Conservation (phyloP, 2,329 filamentous ascomycete genomes). For the Cladosporium sp. region DNA sequence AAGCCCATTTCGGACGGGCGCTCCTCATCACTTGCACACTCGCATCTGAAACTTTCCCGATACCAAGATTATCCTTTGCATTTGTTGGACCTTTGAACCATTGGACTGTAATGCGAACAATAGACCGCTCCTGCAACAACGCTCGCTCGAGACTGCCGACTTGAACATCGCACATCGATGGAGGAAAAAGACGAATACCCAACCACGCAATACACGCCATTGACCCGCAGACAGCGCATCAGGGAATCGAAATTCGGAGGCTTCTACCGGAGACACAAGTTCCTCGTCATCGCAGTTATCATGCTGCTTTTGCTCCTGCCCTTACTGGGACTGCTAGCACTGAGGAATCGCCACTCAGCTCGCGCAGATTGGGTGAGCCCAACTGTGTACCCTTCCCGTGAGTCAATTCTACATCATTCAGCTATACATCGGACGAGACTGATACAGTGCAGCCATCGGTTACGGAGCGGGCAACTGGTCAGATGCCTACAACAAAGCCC, state of each 20-base stretch:
- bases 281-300: constrained; percentile 27
- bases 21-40: background rate
- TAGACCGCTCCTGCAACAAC: constrained; percentile 3
- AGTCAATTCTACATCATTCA: background rate
- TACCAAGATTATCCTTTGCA: background rate
- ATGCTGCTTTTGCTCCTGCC: constrained; percentile 33
- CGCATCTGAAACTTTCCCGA: background rate
- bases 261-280: constrained; percentile 32
- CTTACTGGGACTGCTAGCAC: constrained; percentile 35
- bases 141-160: background rate
- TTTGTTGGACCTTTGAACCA: background rate
- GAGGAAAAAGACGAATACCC: constrained; percentile 21
- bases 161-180: constrained; percentile 8
- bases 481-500: constrained; percentile 36
- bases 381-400: constrained; percentile 36
- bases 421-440: background rate
- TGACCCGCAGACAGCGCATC: constrained; percentile 3
- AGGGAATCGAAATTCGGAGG: constrained; percentile 22
- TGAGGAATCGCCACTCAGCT: constrained; percentile 28
- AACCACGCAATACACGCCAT: background rate
- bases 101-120: constrained; percentile 10
- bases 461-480: constrained; percentile 40
- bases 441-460: constrained; percentile 28
- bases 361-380: constrained; percentile 33
- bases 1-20: background rate